Evolutionary conservation across 1,139 yeast species (phyloP).

Genomic region (Taphrina pruni): DNA sequence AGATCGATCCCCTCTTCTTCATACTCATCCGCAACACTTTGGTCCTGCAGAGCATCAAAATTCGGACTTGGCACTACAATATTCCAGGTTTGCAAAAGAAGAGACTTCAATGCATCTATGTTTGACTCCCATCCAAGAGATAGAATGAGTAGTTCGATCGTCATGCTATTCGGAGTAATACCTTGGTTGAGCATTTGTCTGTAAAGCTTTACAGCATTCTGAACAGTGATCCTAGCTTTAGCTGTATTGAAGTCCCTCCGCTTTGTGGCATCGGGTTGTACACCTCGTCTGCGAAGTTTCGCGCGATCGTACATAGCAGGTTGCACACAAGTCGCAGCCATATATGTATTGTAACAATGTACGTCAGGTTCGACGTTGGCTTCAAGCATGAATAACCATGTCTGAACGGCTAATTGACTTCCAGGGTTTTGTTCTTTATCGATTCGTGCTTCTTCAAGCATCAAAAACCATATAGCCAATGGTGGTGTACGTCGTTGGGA

Average conservation of each 20-base stretch:
- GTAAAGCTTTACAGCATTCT: conserved; percentile 18
- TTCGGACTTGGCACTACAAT: conserved; percentile 1
- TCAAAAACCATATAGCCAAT: conserved; percentile 6
- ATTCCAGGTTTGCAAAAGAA: conserved; percentile 31
- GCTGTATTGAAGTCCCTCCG: neutral
- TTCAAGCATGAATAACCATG: conserved; percentile 25
- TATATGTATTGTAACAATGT: conserved; percentile 31
- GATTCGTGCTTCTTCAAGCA: conserved; percentile 24
- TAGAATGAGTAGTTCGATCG: conserved; percentile 28
- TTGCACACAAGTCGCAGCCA: conserved; percentile 26
- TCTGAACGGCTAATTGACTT: neutral
- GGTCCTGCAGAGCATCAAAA: conserved; percentile 3
- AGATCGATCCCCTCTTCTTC: conserved; percentile 26
- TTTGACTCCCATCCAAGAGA: conserved; percentile 23
- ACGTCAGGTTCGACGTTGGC: conserved; percentile 28
- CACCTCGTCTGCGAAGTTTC: conserved; percentile 11
- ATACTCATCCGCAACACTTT: conserved; percentile 25
- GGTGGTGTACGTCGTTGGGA: neutral
- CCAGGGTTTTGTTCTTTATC: neutral
- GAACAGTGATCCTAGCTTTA: conserved; percentile 18
- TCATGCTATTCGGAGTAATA: conserved; percentile 20
- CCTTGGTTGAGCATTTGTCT: conserved; percentile 24
- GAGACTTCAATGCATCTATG: conserved; percentile 12
- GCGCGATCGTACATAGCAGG: conserved; percentile 19
- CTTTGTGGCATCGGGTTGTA: neutral